Evolutionary conservation across 768 basidiomycete genomes (phyloP), one percentile per base, ranked within the genome.

Genomic region (Sarcomyxa edulis): DNA sequence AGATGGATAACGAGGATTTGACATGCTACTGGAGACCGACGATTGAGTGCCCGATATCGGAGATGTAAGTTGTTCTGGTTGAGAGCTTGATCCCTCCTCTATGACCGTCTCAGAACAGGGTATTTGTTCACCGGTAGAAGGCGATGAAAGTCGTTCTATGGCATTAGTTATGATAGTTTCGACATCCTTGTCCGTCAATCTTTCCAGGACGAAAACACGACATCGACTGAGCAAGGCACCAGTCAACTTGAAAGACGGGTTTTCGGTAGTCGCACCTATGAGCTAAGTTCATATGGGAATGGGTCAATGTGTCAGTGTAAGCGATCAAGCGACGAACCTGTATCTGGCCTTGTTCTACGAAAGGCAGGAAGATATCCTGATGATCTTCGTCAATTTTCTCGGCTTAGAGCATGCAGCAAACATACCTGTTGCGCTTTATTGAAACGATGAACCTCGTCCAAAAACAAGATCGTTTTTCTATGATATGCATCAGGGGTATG

Each of bases 261-360:
- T 93, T 58, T 93, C 90, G 1, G 89, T 92, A 3, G 89, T 93
- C 1, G 89, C 87, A 19, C 87, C 87, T 49, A 90, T 74, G 20
- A 89, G 62, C 76, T 83, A 25, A 10, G n/a, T n/a, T n/a, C n/a
- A n/a, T n/a, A n/a, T n/a, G n/a, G n/a, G n/a, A n/a, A n/a, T n/a
- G n/a, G n/a, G n/a, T n/a, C n/a, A 24, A 12, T 14, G 11, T 6
- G 33, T 35, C 14, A 35, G 33, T 5, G 24, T 9, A 35, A 9
- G 19, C 33, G 24, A 18, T 9, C 18, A 6, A 10, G 30, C 37
- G 27, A 46, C 52, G 44, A 32, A 78, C 77, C 59, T 83, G 83
- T 18, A 91, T 75, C 44, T 73, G 72, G 1, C 90, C 89, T 42
- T 72, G 78, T 52, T 93, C 90, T 8, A 92, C 69, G 45, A 74